A percentile compares a stretch with the other conserved stretches of the same genome.
These are phyloP conservation scores for Candida ficus DNA, from an alignment of 805 yeast species.

Conservation along the genomic window DNA sequence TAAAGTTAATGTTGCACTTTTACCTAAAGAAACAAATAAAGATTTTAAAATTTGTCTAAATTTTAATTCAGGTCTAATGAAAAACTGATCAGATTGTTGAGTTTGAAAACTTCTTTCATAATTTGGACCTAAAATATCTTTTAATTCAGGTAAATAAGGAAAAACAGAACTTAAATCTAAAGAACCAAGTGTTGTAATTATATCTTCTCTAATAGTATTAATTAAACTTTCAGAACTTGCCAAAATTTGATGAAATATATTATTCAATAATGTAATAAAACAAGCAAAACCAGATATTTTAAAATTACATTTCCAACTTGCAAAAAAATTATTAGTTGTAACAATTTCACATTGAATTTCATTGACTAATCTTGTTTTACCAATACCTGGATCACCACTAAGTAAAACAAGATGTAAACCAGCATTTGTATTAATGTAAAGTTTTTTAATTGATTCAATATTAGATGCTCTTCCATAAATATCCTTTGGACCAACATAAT, in stretches of 20 bases:
- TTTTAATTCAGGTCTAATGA: constrained; percentile 33
- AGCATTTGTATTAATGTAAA: constrained; percentile 16
- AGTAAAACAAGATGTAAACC: constrained; percentile 29
- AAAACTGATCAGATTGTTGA: constrained; percentile 16
- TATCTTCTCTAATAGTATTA: constrained; percentile 35
- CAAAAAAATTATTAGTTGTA: constrained; percentile 26
- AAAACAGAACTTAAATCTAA: constrained; percentile 37
- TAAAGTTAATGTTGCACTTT: constrained; percentile 36
- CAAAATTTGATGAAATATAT: constrained; percentile 36
- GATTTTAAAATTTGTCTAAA: constrained; percentile 38
- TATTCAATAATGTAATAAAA: constrained; percentile 34
- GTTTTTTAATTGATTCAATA: constrained; percentile 19
- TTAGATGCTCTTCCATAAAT: constrained; percentile 28
- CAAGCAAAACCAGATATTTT: constrained; percentile 32
- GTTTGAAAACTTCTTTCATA: constrained; percentile 27
- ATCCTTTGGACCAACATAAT: constrained; percentile 23
- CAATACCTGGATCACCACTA: constrained; percentile 40
- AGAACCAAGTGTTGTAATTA: constrained; percentile 33
- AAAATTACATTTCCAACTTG: constrained; percentile 26
- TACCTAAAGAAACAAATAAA: constrained; percentile 36
- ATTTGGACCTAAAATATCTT: constrained; percentile 36
- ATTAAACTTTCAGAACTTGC: constrained; percentile 32
- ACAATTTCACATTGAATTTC: constrained; percentile 34
- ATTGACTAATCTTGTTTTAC: constrained; percentile 38
- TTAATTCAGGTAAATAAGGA: constrained; percentile 40